Conservation (phyloP, 192 early-diverging fungal genomes). For the Polychytrium aggregatum region DNA sequence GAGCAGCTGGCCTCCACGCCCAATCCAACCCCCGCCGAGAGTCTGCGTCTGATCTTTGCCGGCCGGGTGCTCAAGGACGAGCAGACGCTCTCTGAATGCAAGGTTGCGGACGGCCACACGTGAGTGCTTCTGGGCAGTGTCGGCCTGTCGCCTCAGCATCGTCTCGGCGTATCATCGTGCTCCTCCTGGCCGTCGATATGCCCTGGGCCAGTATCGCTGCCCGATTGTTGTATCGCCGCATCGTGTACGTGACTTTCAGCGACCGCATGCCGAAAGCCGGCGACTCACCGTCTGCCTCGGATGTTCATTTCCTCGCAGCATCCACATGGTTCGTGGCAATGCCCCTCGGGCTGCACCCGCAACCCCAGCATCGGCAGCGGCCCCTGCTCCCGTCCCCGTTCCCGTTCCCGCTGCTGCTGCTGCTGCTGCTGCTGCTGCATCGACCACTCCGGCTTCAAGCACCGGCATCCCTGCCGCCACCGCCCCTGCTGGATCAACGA, state of each 20-base stretch:
- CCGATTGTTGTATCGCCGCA: too few species aligned
- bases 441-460: constrained; percentile 22
- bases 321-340: constrained; percentile 87
- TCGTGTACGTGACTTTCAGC: too few species aligned
- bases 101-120: constrained; percentile 77
- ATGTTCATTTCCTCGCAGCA: too few species aligned
- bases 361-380: constrained; percentile 24
- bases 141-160: too few species aligned
- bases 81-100: constrained; percentile 65
- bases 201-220: too few species aligned
- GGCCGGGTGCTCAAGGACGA: constrained; percentile 89
- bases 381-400: constrained; percentile 4
- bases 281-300: too few species aligned
- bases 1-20: constrained; percentile 31
- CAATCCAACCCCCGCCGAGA: constrained; percentile 40
- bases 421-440: constrained; percentile 12
- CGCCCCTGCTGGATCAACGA: constrained; percentile 17
- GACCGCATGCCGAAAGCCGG: too few species aligned
- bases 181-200: too few species aligned
- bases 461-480: constrained; percentile 17
- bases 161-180: too few species aligned
- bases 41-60: constrained; percentile 85
- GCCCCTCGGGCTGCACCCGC: too few species aligned
- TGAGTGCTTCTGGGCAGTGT: constrained; percentile 7
- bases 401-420: constrained; percentile 9